Evolutionary conservation across 176 grass and related monocot genomes (phyloP), one percentile per base, ranked within the genome.

Genomic region (Oryza longistaminata): DNA sequence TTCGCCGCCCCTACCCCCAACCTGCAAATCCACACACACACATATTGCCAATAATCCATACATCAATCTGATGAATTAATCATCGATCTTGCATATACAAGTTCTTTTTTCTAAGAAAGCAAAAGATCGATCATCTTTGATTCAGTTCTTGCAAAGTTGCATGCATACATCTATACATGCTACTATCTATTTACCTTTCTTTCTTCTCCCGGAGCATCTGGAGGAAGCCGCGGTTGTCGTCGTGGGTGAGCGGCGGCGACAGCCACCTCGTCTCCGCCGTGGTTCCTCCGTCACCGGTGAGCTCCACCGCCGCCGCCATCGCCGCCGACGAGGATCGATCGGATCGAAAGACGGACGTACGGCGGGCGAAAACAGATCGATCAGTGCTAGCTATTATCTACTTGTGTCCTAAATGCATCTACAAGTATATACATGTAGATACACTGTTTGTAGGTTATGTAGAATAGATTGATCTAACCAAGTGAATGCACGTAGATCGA

Each of bases 181-280:
- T n/a, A n/a, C n/a, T n/a, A n/a, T n/a, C n/a, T 24, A 52, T 5
- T 5, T 50, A 97, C 94, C 92, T 92, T 74, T 87, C 49, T 62
- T 92, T 94, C 75, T 85, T 94, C 17, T 97, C 89, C 14, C 85
- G 84, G 11, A 97, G 90, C 71, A 94, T 90, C 50, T 39, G 90
- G 71, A 97, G 94, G 85, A 97, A 94, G 22, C 64, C 79, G 37
- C 86, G 87, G 86, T 97, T 94, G 49, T 97, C 94, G 81, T 84
- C 85, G 62, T 92, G 90, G 82, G 92, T 97, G 71, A 97, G 89
- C 70, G 92, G 94, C 70, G 80, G 74, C 61, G 79, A 11, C 21
- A 58, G 55, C 49, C 71, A 40, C 70, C 49, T 74, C 66, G 48
- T 74, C 53, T n/a, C 24, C 29, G 26, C 1, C 12, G 35, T n/a